Conservation (phyloP, 805 yeast species). For the Yamadazyma sp. region DNA sequence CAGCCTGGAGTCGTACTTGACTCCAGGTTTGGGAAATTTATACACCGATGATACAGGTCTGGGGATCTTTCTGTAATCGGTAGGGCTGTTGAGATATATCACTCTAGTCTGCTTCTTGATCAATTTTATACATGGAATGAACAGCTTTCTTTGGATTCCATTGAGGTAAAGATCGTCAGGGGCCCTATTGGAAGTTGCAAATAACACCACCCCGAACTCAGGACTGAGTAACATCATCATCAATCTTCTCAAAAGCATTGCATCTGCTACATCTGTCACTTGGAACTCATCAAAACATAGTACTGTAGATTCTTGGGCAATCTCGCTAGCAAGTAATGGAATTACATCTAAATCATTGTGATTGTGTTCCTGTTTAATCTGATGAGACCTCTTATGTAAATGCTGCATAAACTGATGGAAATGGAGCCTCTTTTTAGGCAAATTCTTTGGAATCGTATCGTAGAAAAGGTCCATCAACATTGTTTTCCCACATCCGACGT, state of each 20-base stretch:
- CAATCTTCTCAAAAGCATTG: conserved; percentile 86
- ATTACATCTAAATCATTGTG: conserved; percentile 71
- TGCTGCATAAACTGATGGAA: conserved; percentile 97
- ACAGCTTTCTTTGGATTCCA: conserved; percentile 90
- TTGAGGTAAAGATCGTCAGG: conserved; percentile 92
- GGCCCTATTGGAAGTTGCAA: conserved; percentile 93
- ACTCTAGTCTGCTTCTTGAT: conserved; percentile 75
- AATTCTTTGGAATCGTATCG: conserved; percentile 71
- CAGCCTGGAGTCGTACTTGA: conserved; percentile 50
- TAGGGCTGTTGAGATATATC: conserved; percentile 80
- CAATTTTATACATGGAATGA: conserved; percentile 86
- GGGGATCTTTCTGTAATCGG: conserved; percentile 88
- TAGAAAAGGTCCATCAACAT: conserved; percentile 97
- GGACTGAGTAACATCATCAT: conserved; percentile 64
- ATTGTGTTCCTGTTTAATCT: conserved; percentile 58
- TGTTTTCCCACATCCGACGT: conserved; percentile 98
- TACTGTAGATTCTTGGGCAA: conserved; percentile 72
- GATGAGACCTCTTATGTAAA: conserved; percentile 84
- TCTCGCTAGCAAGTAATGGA: conserved; percentile 79
- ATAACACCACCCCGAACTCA: conserved; percentile 79
- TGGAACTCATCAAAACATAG: conserved; percentile 97
- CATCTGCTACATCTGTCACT: conserved; percentile 98
- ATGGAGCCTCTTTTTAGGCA: conserved; percentile 80
- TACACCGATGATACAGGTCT: conserved; percentile 81
- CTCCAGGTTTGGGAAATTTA: conserved; percentile 67